Base-by-base conservation (phyloP, 441 rosid species). In the Erodium moschatum region DNA sequence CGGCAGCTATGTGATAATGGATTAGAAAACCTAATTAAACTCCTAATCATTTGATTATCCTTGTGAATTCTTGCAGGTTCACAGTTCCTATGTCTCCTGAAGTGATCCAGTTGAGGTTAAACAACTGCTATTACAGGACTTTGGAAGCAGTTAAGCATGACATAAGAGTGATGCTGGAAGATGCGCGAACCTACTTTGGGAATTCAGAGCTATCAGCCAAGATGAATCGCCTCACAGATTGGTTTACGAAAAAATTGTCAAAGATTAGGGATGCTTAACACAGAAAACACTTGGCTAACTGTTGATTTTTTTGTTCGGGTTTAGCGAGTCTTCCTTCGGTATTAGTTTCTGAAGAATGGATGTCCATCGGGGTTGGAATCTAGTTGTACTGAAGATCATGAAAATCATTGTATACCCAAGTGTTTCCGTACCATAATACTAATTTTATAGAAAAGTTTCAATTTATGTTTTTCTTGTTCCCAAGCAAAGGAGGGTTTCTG, bases 11-110 rank as follows among this genome's bases (percentile, higher is more conserved):
- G 19, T 29, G 27, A 19, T 58, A 5, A 58, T 18, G 63, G 21
- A 58, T 19, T 58, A 58, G 13, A 58, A 9, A 19, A 58, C 13
- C 20, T 58, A 58, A 19, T 20, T 3, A 6, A 64, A 31, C 44
- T 33, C 16, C 44, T 31, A 24, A 11, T 61, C 38, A 31, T 31
- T 64, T 31, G 44, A 35, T 35, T 35, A 61, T 27, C 7, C 61
- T 13, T 12, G 6, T 40, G 76, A 46, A 67, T 68, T 70, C 46
- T 75, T 19, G 77, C 96, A 89, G 91, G 85, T 89, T 85, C 73
- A 86, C 91, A 5, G 90, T 86, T 70, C 86, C 89, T 15, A 67
- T 89, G 72, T 81, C 79, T 77, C 91, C 91, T 0, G 86, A 81
- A 71, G 75, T 86, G 78, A 85, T 89, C 74, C 86, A 76, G 73